Percentiles rank a stretch among this genome's conserved stretches.
phyloP scores from a whole-genome alignment of 345 rosid species.

The Isatis tinctoria region DNA sequence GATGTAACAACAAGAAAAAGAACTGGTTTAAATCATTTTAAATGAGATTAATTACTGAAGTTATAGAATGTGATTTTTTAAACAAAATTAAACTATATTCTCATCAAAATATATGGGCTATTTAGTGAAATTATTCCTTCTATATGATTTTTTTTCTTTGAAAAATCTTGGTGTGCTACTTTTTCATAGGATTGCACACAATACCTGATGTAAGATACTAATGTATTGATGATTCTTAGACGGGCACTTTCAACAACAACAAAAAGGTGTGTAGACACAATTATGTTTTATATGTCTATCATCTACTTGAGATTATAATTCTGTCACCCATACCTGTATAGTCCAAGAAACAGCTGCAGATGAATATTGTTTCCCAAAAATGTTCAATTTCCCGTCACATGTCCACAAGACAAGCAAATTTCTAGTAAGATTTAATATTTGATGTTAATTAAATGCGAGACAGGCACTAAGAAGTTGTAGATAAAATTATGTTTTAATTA shows the following conservation, averaged over 20 bases:
- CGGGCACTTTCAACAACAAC: conserved; percentile 11
- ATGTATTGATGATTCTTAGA: conserved; percentile 5
- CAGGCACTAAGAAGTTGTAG: background rate
- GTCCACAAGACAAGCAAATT: conserved; percentile 14
- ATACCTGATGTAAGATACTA: background rate
- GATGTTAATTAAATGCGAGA: conserved; percentile 10
- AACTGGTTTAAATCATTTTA: no score
- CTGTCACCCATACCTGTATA: conserved; percentile 1
- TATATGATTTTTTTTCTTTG: no score
- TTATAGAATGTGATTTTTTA: no score
- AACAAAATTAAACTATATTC: no score
- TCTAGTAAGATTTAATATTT: background rate
- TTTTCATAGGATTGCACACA: no score
- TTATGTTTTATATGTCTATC: conserved; percentile 4
- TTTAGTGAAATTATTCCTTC: no score
- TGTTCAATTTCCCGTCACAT: conserved; percentile 9
- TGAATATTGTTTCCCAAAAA: background rate
- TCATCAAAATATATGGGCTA: no score
- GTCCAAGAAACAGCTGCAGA: background rate
- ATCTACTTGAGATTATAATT: background rate
- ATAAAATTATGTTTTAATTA: background rate
- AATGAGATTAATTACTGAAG: no score
- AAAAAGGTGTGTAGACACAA: conserved; percentile 1
- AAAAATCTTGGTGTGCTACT: no score
- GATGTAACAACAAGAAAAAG: no score